Base-by-base conservation (phyloP, 2,329 filamentous ascomycete species). In the Diaporthe aspalathi region DNA sequence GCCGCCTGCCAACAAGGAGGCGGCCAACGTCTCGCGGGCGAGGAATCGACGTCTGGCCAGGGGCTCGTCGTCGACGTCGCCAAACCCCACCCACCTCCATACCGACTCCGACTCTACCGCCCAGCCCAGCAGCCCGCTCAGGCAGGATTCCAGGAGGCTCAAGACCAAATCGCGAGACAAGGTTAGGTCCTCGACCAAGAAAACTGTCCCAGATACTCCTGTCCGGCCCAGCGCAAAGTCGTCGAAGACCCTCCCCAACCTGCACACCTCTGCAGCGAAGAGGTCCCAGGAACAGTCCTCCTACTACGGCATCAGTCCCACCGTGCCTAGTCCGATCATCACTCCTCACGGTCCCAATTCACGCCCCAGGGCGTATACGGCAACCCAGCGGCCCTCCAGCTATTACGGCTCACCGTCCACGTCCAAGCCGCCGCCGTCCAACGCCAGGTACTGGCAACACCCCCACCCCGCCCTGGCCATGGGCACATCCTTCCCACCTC, bases 1-100 rank as follows among this genome's bases (percentile, higher is more conserved):
- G n/a, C 68, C 70, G 32, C 79, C 82, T n/a, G n/a, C n/a, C 74
- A 84, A 76, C 65, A 87, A 85, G 73, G 83, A 88, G 75, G 83
- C 82, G 40, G 83, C 87, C 76, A 89, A 89, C 77, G 88, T 84
- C 24, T 79, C 86, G 73, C 86, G 83, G 76, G 81, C 84, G 53
- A 83, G 85, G 73, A 83, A 78, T 73, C 77, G 76, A 68, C 82
- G 85, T 52, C 78, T 79, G 69, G 76, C 79, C 66, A 82, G 80
- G 72, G 78, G 80, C 56, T 80, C 81, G 52, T 81, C 83, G 17
- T 80, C 82, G 49, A 81, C 82, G 49, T 81, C 82, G 32, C 79
- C 76, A 66, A 77, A 74, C 56, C 27, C 57, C 3, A 24, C 27
- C 12, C 76, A 79, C 67, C 78, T 73, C 43, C 74, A 82, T 49